These are phyloP conservation scores for Suhomyces guaymorum DNA, from an alignment of 1,139 yeast genomes.

Conservation along the genomic window DNA sequence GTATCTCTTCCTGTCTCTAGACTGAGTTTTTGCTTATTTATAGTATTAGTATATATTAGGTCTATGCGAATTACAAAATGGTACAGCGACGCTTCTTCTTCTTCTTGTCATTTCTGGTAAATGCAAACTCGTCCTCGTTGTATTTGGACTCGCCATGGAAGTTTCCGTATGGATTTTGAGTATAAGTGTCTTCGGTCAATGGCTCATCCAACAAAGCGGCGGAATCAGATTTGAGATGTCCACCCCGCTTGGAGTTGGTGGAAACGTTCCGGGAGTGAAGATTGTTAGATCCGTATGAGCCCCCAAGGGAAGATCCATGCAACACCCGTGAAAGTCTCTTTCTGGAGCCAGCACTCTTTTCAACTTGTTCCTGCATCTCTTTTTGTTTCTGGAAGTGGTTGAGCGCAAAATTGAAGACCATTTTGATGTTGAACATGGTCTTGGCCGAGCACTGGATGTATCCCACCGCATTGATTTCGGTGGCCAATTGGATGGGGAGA, in stretches of 20 bases:
- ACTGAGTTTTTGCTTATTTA: no score
- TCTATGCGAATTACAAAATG: constrained; percentile 30
- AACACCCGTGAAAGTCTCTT: constrained; percentile 38
- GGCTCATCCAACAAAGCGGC: constrained; percentile 43
- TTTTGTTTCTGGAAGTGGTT: constrained; percentile 37
- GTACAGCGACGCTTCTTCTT: constrained; percentile 34
- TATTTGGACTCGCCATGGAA: constrained; percentile 23
- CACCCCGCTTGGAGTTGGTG: constrained; percentile 16
- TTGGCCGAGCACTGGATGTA: constrained; percentile 82
- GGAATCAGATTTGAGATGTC: constrained; percentile 42
- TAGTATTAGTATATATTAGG: no score
- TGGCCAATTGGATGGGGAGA: constrained; percentile 57
- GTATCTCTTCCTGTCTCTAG: no score
- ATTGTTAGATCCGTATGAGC: constrained; percentile 11
- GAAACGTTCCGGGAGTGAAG: constrained; percentile 16
- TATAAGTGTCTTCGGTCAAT: constrained; percentile 35
- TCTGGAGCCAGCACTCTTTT: constrained; percentile 29
- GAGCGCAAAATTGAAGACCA: constrained; percentile 62
- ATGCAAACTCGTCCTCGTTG: constrained; percentile 47
- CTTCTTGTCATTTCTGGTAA: constrained; percentile 35
- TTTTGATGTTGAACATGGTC: constrained; percentile 61
- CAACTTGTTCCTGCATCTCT: constrained; percentile 42
- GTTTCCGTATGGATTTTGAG: constrained; percentile 37
- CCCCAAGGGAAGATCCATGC: constrained; percentile 28
- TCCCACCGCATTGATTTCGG: constrained; percentile 69